Base-by-base conservation (phyloP, 352 stramenopile species). In the Pythium biforme region DNA sequence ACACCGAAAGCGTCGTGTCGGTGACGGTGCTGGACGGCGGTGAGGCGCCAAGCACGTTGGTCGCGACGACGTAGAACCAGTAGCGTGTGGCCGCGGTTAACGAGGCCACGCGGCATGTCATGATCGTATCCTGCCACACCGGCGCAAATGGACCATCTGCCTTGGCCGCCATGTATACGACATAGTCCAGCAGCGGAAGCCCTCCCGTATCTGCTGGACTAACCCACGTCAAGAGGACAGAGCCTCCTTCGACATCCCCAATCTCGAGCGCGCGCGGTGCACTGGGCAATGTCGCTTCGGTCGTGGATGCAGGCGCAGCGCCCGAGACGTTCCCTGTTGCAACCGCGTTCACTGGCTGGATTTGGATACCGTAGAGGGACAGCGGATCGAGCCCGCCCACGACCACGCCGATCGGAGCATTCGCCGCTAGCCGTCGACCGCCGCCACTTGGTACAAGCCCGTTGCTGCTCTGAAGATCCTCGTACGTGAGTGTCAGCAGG, bases 361-460 rank as follows among this genome's bases (percentile, higher is more conserved):
- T 66, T 25, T 86, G 74, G 29, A 91, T 72, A 9, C 64, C 59
- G 60, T 91, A 91, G 19, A 88, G 31, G 2, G 46, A 81, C 22
- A 73, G 58, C 2, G 82, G 74, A 41, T 89, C 78, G 22, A 91
- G 69, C 3, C 73, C 72, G 4, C 64, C 70, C 4, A 89, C 50
- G 27, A 76, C 5, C 29, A 82, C 58, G 14, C 68, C 64, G n/a
- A 4, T 52, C 26, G 4, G 51, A 15, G n/a, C 82, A 45, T 4
- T 73, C 66, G 29, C 73, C 65, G 7, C 49, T 4, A 47, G 17
- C 15, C 14, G 17, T 55, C 19, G 50, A 23, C 6, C 31, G 9
- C 20, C 19, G 7, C 23, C 10, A 4, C n/a, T 22, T 31, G 41
- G 25, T 8, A n/a, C 9, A 4, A 40, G 46, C 61, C 11, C 19